Conservation (phyloP, 176 grass and related monocot genomes). For the Eleusine indica region DNA sequence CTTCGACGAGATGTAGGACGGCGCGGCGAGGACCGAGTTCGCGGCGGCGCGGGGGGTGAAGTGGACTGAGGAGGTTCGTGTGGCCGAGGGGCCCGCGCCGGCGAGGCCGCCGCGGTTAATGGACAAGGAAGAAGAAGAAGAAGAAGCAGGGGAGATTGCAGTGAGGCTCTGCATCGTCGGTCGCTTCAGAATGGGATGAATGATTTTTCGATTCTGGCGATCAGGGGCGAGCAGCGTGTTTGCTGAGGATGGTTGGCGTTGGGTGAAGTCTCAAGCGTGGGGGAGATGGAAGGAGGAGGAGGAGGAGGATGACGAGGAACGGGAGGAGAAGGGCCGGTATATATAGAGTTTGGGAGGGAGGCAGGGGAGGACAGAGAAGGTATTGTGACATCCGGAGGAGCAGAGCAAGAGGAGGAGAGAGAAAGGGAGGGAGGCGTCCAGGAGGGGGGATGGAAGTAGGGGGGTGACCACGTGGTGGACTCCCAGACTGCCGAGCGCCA, state of each 20-base stretch:
- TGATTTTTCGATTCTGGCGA: background rate
- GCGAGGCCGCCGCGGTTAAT: background rate
- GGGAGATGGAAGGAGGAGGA: background rate
- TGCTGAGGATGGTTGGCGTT: background rate
- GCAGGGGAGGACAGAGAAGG: background rate
- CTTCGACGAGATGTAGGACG: constrained; percentile 13
- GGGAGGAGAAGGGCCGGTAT: background rate
- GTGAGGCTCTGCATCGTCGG: constrained; percentile 36
- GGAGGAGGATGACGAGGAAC: background rate
- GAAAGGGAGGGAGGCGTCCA: background rate
- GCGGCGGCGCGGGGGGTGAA: background rate
- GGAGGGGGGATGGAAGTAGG: background rate
- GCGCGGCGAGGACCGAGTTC: constrained; percentile 4
- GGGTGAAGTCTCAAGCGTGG: background rate
- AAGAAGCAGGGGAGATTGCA: background rate
- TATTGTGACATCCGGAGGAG: too few relatives aligned
- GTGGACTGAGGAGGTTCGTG: background rate
- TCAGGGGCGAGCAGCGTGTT: background rate
- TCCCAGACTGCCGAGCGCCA: background rate
- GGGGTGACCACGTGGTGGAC: constrained; percentile 49
- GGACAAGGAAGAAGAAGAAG: background rate
- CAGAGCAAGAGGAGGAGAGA: background rate
- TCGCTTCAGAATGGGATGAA: background rate
- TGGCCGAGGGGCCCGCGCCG: too few relatives aligned
- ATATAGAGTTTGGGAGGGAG: constrained; percentile 38